Base-by-base conservation (phyloP, 768 basidiomycete species). In the Leccinum uliginosum region DNA sequence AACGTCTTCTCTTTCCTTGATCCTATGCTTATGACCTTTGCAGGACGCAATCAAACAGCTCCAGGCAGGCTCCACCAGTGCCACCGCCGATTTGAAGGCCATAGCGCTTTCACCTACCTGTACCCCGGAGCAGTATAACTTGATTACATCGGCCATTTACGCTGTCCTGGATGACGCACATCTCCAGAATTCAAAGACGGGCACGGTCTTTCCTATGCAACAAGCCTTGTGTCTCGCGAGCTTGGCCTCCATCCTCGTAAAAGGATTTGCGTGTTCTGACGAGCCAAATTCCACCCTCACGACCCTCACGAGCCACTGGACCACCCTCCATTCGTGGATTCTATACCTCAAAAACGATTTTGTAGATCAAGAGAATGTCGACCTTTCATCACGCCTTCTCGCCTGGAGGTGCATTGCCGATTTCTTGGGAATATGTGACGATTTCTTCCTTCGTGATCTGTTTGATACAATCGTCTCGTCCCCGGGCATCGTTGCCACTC, bases 281-380 rank as follows among this genome's bases (percentile, higher is more conserved):
- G 50, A 8, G 26, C 47, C 40, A 9, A 23, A 45, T 19, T 6
- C 40, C 35, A 47, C 54, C 3, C 21, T 62, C 35, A 53, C 50
- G 12, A 44, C 32, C 9, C 43, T 71, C n/a, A 32, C 23, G 29
- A 30, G 3, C 23, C 64, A 56, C 48, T 72, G 68, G 68, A 10
- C 15, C 27, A 19, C 52, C 11, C 54, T 70, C 29, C 62, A 53
- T 17, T 53, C 24, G 19, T 70, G 69, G 69, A 54, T 70, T 46
- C n/a, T 72, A 21, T 64, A 66, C 51, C 53, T 70, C 12, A 67
- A 66, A 49, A 46, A 1, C 23, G 59, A 62, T 19, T 68, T 62
- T 48, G 59, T 70, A 30, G 62, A 65, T 48, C 58, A 61, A 23
- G 66, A 63, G 14, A 44, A 24, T 23, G 44, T 62, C 38, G 62